These are phyloP conservation scores for Neocucurbitaria cava DNA, from an alignment of 2,329 filamentous ascomycete genomes.

Conservation along the genomic window DNA sequence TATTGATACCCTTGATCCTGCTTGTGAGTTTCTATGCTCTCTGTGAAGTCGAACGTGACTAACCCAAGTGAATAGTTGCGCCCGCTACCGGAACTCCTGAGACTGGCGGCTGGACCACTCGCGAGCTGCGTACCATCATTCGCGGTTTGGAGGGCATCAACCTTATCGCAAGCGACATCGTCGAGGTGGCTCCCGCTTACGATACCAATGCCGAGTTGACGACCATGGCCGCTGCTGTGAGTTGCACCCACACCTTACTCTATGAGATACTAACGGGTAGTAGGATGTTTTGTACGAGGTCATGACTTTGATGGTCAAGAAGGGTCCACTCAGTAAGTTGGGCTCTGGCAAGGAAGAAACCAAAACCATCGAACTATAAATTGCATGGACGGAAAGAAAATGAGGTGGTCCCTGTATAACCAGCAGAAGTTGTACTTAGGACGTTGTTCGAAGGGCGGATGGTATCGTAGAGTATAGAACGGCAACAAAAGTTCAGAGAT, in stretches of 20 bases:
- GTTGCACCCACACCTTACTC: constrained; percentile 9
- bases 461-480: too few relatives aligned
- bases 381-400: background rate
- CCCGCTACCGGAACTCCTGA: constrained; percentile 78
- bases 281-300: constrained; percentile 74
- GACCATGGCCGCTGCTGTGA: constrained; percentile 73
- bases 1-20: constrained; percentile 87
- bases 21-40: constrained; percentile 59
- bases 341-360: constrained; percentile 35
- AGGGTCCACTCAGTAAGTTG: constrained; percentile 69
- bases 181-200: constrained; percentile 76
- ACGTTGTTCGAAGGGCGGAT: too few relatives aligned
- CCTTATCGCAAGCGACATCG: constrained; percentile 73
- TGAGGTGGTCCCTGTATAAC: background rate
- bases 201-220: constrained; percentile 76
- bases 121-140: constrained; percentile 75
- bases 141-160: constrained; percentile 73
- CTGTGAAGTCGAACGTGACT: background rate
- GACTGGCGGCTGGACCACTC: constrained; percentile 77
- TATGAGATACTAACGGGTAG: constrained; percentile 5
- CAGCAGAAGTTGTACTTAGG: background rate
- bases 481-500: too few relatives aligned
- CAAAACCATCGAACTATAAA: constrained; percentile 34
- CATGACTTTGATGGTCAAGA: constrained; percentile 83
- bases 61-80: constrained; percentile 58